These are phyloP conservation scores for Phellinidium pouzarii DNA, from an alignment of 1,284 basidiomycete species.

Conservation along the genomic window DNA sequence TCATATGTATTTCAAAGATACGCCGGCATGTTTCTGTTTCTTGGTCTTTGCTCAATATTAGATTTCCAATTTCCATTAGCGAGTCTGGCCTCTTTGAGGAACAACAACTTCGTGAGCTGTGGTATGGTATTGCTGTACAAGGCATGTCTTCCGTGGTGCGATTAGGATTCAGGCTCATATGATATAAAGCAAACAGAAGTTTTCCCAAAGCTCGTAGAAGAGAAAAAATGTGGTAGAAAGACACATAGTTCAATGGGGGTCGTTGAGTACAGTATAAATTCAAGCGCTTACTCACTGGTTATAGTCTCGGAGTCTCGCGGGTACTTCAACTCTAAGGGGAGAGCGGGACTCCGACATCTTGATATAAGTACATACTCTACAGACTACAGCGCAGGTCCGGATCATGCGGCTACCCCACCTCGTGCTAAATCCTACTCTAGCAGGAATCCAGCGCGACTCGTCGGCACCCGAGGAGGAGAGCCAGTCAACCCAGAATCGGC, in stretches of 20 bases:
- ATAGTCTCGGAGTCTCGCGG: not conserved
- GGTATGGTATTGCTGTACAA: too few relatives aligned
- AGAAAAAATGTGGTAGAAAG: not conserved
- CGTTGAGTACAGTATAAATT: not conserved
- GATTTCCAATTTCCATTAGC: not conserved
- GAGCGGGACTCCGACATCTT: not conserved
- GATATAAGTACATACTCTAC: not conserved
- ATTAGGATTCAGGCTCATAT: not conserved
- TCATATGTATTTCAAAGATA: constrained; percentile 3
- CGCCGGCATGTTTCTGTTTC: not conserved
- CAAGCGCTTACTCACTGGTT: not conserved
- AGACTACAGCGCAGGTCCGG: too few relatives aligned
- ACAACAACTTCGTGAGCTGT: too few relatives aligned
- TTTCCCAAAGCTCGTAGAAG: not conserved
- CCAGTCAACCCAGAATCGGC: not conserved
- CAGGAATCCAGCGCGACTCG: not conserved
- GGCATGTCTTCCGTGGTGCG: too few relatives aligned
- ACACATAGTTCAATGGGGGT: not conserved
- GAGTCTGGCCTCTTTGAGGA: too few relatives aligned
- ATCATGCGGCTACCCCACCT: not conserved
- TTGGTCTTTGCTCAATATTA: not conserved
- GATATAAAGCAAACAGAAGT: not conserved
- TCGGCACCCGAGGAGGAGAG: too few relatives aligned
- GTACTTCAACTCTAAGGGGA: not conserved
- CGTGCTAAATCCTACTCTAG: not conserved